Evolutionary conservation across 371 early-diverging fungal genomes (phyloP), one percentile per base, ranked within the genome.

Genomic region (Mucor indicus): DNA sequence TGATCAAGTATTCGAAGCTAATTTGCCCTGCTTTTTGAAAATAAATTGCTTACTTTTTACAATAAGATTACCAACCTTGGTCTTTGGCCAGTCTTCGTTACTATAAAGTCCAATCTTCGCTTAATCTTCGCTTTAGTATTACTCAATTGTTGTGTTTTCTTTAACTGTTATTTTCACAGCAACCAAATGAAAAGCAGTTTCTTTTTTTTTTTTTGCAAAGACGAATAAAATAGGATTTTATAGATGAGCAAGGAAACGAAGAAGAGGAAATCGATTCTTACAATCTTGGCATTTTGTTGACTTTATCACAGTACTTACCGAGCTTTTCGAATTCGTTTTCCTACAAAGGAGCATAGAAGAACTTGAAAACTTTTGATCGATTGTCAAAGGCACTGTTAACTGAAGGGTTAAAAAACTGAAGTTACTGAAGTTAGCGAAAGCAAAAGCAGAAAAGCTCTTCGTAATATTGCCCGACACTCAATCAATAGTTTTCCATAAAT

Each of bases 131-230:
- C 44, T 43, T 43, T 43, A 12, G 32, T 22, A 31, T 43, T 43
- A 36, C 38, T 29, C 48, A 47, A 38, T 38, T 47, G 48, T 47
- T 38, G 48, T 47, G 48, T 47, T 47, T 47, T 47, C 38, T 47
- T 47, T 47, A 47, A 47, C 48, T 47, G 37, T 47, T 47, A 47
- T 47, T 47, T 47, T 47, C 48, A 47, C 38, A 47, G 48, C 48
- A 47, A 47, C 48, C 30, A 47, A 47, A 47, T 47, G 48, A 47
- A 47, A 20, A 47, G 48, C 39, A 38, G 38, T 38, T 47, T 47
- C 39, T 47, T 47, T 47, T 47, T 38, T 47, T 47, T 38, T 38
- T 47, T 47, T 47, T 30, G 15, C 44, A 42, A 42, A 42, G 42
- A 42, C 42, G 42, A 30, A 42, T 42, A 42, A 42, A 30, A 30